Evolutionary conservation across 192 early-diverging fungal genomes (phyloP), one percentile per base, ranked within the genome.

Genomic region (Coemansia sp.): DNA sequence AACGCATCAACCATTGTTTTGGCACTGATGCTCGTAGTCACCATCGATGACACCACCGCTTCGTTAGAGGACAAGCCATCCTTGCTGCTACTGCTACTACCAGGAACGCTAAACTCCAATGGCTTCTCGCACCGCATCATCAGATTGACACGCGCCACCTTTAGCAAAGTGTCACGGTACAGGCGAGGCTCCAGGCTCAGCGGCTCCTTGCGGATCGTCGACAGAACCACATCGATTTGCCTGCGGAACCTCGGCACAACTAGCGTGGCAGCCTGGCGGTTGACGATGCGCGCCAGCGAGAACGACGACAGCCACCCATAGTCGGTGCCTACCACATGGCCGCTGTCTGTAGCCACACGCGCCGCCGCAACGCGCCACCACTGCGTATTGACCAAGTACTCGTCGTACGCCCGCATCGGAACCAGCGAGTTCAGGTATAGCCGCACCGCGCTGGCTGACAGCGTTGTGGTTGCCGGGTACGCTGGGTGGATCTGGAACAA

Each of bases 391-490:
- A 76, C 69, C 59, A 85, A 45, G 59, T 85, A 73, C 61, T 81
- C 79, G 60, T 85, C 84, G 56, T 79, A 82, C 2, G 55, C 66
- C 12, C 84, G 79, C 73, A 71, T 79, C 4, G 78, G 80, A 26
- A 85, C 68, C 23, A 85, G 64, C 35, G 84, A 75, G 41, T 85
- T 85, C 14, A 85, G 76, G 36, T 76, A 85, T 56, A 85, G 48
- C 0, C 84, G 84, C 58, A 85, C 76, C 3, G 79, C 79, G 55
- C 84, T 81, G 41, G 79, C 76, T 30, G 84, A 85, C 55, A 85
- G 33, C 44, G 84, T 85, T 0, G 76, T 82, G 23, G 79, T 75
- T 1, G 76, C 71, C 33, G 69, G 84, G 30, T 63, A 82, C 39
- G 24, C 24, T 55, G 76, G 23, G 23, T 78, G 76, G 63, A 83